Evolutionary conservation across 495 filamentous ascomycete species (phyloP).

Genomic region (Neurospora hispaniola): DNA sequence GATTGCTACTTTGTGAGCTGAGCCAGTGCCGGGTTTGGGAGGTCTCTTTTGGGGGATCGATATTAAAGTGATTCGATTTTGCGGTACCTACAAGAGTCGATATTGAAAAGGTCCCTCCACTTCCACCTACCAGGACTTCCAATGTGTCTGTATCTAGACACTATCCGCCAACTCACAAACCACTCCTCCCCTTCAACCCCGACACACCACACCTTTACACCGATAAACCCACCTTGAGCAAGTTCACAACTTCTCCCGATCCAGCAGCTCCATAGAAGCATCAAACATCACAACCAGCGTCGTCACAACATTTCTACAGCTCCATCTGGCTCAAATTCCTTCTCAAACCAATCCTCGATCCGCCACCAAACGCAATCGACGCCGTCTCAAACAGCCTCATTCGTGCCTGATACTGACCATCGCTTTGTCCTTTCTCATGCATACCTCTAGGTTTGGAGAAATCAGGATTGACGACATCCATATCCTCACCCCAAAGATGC

Average conservation of each 20-base stretch:
- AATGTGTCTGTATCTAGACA: no score
- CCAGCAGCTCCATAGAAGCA: conserved; percentile 8
- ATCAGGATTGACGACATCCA: conserved; percentile 43
- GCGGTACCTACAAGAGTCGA: neutral
- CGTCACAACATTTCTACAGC: conserved; percentile 53
- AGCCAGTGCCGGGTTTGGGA: neutral
- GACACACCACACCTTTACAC: conserved; percentile 8
- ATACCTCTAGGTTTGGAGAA: conserved; percentile 17
- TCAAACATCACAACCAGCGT: conserved; percentile 47
- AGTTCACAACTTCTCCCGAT: conserved; percentile 15
- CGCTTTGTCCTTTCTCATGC: conserved; percentile 13
- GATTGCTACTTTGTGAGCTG: neutral
- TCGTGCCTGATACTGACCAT: conserved; percentile 7
- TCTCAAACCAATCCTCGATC: conserved; percentile 42
- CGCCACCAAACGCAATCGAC: conserved; percentile 24
- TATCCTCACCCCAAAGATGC: conserved; percentile 42
- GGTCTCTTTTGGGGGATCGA: neutral
- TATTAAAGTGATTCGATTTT: neutral
- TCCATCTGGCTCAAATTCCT: conserved; percentile 52
- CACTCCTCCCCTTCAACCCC: conserved; percentile 3
- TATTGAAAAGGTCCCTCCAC: no score
- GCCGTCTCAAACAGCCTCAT: conserved; percentile 16
- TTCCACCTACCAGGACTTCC: no score
- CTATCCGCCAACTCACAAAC: neutral
- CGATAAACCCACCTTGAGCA: conserved; percentile 15